A percentile compares a stretch with the other conserved stretches of the same genome.
Evolutionary conservation across 1,139 yeast species (phyloP).

Genomic region (Candida sp.): DNA sequence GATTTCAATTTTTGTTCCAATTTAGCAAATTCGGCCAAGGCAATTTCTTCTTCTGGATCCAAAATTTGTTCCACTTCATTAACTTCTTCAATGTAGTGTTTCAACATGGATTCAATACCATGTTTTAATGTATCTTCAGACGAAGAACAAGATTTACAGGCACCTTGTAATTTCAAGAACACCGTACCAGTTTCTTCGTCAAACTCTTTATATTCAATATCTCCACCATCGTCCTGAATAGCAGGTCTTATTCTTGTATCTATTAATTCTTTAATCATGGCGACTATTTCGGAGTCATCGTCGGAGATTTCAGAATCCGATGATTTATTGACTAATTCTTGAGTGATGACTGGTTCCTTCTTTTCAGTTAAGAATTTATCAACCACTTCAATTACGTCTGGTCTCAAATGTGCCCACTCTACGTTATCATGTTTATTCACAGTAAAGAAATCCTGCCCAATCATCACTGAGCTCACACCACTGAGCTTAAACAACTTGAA

Average conservation of each 20-base stretch:
- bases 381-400: constrained; percentile 40
- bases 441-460: constrained; percentile 60
- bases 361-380: constrained; percentile 32
- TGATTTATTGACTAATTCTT: constrained; percentile 37
- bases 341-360: constrained; percentile 50
- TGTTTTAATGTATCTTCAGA: constrained; percentile 75
- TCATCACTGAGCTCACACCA: constrained; percentile 85
- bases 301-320: constrained; percentile 24
- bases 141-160: constrained; percentile 77
- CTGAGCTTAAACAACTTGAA: constrained; percentile 73
- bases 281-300: constrained; percentile 49
- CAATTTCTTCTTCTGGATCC: constrained; percentile 47
- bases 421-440: constrained; percentile 46
- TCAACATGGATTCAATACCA: constrained; percentile 83
- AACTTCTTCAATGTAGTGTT: constrained; percentile 82
- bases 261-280: constrained; percentile 58
- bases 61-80: constrained; percentile 67
- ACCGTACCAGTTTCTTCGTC: constrained; percentile 70
- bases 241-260: constrained; percentile 65
- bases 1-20: constrained; percentile 42
- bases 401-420: constrained; percentile 45
- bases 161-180: constrained; percentile 73
- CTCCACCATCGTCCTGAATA: constrained; percentile 81
- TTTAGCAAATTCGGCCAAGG: constrained; percentile 69
- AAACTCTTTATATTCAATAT: constrained; percentile 67